Conservation (phyloP, 345 rosid species). For the Murraya paniculata region DNA sequence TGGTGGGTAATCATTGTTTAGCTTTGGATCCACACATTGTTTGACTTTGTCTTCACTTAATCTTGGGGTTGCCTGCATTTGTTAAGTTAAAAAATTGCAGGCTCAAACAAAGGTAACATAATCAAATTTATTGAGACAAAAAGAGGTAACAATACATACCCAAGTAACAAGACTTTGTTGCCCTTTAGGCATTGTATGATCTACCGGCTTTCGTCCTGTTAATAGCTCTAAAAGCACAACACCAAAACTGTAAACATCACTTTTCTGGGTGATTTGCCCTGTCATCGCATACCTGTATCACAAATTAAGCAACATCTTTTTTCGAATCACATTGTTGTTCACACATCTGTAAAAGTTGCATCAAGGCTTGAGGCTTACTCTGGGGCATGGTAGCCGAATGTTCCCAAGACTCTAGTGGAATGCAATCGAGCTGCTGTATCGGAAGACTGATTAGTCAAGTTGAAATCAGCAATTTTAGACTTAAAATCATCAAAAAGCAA, state of each 20-base stretch:
- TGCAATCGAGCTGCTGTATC: slow-evolving; percentile 92
- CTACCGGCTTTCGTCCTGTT: slow-evolving; percentile 98
- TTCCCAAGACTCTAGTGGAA: slow-evolving; percentile 94
- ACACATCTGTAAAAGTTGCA: too few relatives aligned
- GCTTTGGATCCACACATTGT: slow-evolving; percentile 96
- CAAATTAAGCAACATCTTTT: not conserved
- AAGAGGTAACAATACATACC: slow-evolving; percentile 36
- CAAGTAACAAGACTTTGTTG: slow-evolving; percentile 99
- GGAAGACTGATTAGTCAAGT: slow-evolving; percentile 78
- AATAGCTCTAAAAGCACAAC: slow-evolving; percentile 93
- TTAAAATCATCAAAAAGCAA: slow-evolving; percentile 74
- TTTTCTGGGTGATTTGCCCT: slow-evolving; percentile 94
- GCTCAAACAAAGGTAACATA: not conserved
- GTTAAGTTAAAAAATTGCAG: not conserved
- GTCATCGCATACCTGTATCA: slow-evolving; percentile 95
- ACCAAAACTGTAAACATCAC: slow-evolving; percentile 98
- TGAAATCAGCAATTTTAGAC: slow-evolving; percentile 92
- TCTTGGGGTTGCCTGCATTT: slow-evolving; percentile 91
- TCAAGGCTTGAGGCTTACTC: slow-evolving; percentile 45
- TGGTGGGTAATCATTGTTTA: slow-evolving; percentile 87
- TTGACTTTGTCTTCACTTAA: slow-evolving; percentile 97
- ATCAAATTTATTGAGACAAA: not conserved
- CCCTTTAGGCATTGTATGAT: slow-evolving; percentile 99
- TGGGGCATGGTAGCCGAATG: slow-evolving; percentile 99
- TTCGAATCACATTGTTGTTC: not conserved